A percentile compares a stretch with the other conserved stretches of the same genome.
These are phyloP conservation scores for Diaporthe ilicicola DNA, from an alignment of 2,329 filamentous ascomycete species.

Conservation along the genomic window DNA sequence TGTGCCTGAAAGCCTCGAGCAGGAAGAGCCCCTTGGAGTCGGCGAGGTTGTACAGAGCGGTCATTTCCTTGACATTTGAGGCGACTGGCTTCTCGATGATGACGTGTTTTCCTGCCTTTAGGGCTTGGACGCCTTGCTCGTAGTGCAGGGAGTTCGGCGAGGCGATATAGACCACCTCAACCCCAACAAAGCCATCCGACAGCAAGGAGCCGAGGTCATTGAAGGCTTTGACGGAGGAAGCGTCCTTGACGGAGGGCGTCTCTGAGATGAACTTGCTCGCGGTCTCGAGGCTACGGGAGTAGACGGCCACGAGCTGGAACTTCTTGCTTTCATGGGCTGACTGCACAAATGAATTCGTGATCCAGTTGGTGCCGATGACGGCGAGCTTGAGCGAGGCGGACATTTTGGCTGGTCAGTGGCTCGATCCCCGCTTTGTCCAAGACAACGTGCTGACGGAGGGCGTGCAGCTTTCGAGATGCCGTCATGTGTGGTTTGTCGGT, in stretches of 20 bases:
- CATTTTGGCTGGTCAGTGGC: slow-evolving; percentile 5
- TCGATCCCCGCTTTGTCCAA: not conserved
- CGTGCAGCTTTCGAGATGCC: not conserved
- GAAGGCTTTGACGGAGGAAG: slow-evolving; percentile 28
- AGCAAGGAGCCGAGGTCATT: slow-evolving; percentile 31
- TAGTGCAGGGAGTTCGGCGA: slow-evolving; percentile 61
- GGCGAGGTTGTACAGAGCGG: slow-evolving; percentile 55
- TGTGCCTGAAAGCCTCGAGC: slow-evolving; percentile 34
- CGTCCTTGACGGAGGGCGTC: slow-evolving; percentile 28
- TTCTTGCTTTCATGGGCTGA: slow-evolving; percentile 31
- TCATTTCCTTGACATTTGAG: slow-evolving; percentile 55
- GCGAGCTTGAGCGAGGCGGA: slow-evolving; percentile 26
- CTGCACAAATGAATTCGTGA: slow-evolving; percentile 32
- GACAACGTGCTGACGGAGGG: not conserved
- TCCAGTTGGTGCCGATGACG: slow-evolving; percentile 33
- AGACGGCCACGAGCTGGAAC: slow-evolving; percentile 30
- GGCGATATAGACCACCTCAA: slow-evolving; percentile 48
- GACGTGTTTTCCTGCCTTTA: slow-evolving; percentile 62
- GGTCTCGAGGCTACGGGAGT: slow-evolving; percentile 29
- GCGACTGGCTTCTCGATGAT: slow-evolving; percentile 64
- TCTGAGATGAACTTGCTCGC: slow-evolving; percentile 26
- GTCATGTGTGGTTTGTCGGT: slow-evolving; percentile 6
- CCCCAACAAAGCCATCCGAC: slow-evolving; percentile 39
- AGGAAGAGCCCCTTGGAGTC: slow-evolving; percentile 31
- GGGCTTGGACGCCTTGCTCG: slow-evolving; percentile 53